Conservation (phyloP, 495 filamentous ascomycete genomes). For the Trypethelium eluteriae region DNA sequence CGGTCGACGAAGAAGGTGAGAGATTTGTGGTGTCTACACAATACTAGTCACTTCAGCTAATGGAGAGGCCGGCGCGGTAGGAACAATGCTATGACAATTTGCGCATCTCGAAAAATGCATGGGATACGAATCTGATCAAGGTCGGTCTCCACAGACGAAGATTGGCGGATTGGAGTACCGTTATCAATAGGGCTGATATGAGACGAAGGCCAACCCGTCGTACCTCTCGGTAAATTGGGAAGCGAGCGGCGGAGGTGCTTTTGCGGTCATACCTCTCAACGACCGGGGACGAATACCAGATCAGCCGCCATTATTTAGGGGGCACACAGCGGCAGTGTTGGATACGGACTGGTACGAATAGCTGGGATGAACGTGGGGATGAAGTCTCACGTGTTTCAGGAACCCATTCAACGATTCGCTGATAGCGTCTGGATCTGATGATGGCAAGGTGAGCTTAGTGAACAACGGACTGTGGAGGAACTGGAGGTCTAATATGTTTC, state of each 20-base stretch:
- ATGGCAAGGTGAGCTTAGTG: conserved; percentile 62
- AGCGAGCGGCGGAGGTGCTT: conserved; percentile 89
- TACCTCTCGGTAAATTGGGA: conserved; percentile 98
- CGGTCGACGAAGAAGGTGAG: conserved; percentile 81
- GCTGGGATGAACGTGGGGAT: neutral
- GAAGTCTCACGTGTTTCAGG: conserved; percentile 48
- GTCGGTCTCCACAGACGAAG: conserved; percentile 40
- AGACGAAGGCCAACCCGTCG: conserved; percentile 74
- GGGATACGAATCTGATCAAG: conserved; percentile 98
- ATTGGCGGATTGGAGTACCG: neutral
- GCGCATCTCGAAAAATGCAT: conserved; percentile 89
- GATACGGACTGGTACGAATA: conserved; percentile 87
- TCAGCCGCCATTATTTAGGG: conserved; percentile 86
- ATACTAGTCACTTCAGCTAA: conserved; percentile 12
- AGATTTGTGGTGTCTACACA: neutral
- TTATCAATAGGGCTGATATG: conserved; percentile 15
- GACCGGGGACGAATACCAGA: conserved; percentile 87
- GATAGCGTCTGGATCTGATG: conserved; percentile 89
- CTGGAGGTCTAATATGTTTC: conserved; percentile 23
- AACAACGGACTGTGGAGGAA: conserved; percentile 1
- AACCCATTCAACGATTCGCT: conserved; percentile 90
- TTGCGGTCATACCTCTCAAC: conserved; percentile 87
- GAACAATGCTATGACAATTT: conserved; percentile 97
- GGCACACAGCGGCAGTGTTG: conserved; percentile 88
- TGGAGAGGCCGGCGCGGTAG: conserved; percentile 31